Percentiles rank a stretch among this genome's conserved stretches.
Evolutionary conservation across 2,329 filamentous ascomycete genomes (phyloP).

Genomic region (Colletotrichum sp.): DNA sequence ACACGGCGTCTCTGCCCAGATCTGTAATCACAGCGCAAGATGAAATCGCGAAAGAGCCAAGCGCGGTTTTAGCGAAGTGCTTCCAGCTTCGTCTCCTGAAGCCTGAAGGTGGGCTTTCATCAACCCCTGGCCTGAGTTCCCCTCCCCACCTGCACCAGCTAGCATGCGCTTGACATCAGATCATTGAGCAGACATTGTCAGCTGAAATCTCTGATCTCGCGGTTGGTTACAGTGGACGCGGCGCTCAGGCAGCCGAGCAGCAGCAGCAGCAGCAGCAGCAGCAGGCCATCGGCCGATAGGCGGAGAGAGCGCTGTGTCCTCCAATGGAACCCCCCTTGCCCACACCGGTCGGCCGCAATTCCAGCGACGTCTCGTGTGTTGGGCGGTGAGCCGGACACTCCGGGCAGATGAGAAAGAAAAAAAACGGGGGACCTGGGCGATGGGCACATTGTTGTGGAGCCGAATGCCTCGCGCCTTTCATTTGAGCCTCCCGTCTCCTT

Average conservation of each 20-base stretch:
- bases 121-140: not conserved
- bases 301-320: not conserved
- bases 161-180: constrained; percentile 1
- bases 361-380: not conserved
- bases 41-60: not conserved
- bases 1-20: not conserved
- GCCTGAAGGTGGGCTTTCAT: not conserved
- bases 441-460: not conserved
- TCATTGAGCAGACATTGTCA: not conserved
- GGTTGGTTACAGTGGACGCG: not conserved
- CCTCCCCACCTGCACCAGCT: not conserved
- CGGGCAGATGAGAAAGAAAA: not conserved
- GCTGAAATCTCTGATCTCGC: constrained; percentile 1
- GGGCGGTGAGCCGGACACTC: constrained; percentile 10
- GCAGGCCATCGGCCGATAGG: not conserved
- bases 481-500: not conserved
- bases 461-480: not conserved
- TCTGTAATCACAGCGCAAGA: not conserved
- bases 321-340: not conserved
- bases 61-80: constrained; percentile 1
- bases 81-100: not conserved
- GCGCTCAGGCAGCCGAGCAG: not conserved
- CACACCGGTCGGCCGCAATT: not conserved
- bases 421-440: not conserved
- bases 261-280: not conserved